Evolutionary conservation across 306 rosid genomes (phyloP).

Genomic region (Datisca glomerata): DNA sequence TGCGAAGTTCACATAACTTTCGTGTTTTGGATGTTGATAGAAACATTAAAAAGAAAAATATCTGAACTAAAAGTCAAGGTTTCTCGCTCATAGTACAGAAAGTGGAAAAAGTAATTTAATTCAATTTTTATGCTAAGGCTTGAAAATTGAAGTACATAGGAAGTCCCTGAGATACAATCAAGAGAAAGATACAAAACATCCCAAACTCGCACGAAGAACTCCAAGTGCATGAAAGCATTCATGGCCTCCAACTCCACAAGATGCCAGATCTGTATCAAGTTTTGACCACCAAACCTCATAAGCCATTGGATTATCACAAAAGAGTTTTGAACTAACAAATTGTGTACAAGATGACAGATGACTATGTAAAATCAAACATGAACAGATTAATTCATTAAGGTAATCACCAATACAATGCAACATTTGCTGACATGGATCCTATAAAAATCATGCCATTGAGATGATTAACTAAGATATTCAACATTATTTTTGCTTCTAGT

Average conservation of each 20-base stretch:
- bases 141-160: too few species aligned
- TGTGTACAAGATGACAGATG: background rate
- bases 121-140: background rate
- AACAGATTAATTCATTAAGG: too few species aligned
- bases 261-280: constrained; percentile 43
- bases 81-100: background rate
- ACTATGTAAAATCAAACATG: background rate
- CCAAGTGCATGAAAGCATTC: constrained; percentile 64
- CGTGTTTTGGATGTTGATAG: constrained; percentile 49
- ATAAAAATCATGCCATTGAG: too few species aligned
- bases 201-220: constrained; percentile 81
- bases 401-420: too few species aligned
- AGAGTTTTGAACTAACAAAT: background rate
- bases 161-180: background rate
- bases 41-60: constrained; percentile 73
- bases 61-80: constrained; percentile 55
- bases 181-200: constrained; percentile 66
- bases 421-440: too few species aligned
- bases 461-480: constrained; percentile 2
- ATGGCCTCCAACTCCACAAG: constrained; percentile 53
- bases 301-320: background rate
- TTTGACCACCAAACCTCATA: background rate
- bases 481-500: background rate
- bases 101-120: background rate
- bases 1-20: constrained; percentile 43